A percentile compares a stretch with the other conserved stretches of the same genome.
Conservation (phyloP, 1,284 basidiomycete genomes). For the Tranzscheliella williamsii region DNA sequence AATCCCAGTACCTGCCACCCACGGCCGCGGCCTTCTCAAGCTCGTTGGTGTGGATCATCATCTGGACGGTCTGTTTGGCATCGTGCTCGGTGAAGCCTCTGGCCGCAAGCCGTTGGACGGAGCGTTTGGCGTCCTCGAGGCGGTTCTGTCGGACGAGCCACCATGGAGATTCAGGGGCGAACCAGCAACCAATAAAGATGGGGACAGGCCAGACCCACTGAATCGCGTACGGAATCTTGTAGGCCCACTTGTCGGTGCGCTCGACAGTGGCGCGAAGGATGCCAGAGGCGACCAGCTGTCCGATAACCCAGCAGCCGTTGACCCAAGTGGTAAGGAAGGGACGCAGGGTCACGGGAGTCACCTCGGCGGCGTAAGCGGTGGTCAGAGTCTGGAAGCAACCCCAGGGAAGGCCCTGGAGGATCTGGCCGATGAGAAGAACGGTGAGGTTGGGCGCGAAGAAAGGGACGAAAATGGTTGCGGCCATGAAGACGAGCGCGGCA, state of each 20-base stretch:
- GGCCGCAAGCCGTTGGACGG: slow-evolving; percentile 2
- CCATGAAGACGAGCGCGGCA: slow-evolving; percentile 1
- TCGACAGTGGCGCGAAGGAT: slow-evolving; percentile 60
- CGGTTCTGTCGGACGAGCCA: slow-evolving; percentile 64
- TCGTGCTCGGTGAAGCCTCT: slow-evolving; percentile 49
- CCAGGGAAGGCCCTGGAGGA: slow-evolving; percentile 2
- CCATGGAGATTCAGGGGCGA: slow-evolving; percentile 62
- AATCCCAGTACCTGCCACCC: slow-evolving; percentile 62
- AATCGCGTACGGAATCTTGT: slow-evolving; percentile 61
- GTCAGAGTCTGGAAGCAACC: slow-evolving; percentile 60
- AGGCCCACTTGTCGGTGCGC: slow-evolving; percentile 56
- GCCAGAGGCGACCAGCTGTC: slow-evolving; percentile 61
- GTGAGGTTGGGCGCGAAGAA: slow-evolving; percentile 1
- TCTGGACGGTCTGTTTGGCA: slow-evolving; percentile 62
- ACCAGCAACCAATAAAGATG: slow-evolving; percentile 49
- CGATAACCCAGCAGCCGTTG: slow-evolving; percentile 64
- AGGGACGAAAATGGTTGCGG: background rate
- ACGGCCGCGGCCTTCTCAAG: slow-evolving; percentile 58
- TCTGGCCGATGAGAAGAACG: background rate
- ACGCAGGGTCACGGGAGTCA: slow-evolving; percentile 64
- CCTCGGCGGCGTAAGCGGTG: slow-evolving; percentile 64
- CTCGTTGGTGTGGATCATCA: slow-evolving; percentile 62
- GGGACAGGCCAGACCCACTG: slow-evolving; percentile 62
- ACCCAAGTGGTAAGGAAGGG: slow-evolving; percentile 64
- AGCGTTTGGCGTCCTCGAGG: slow-evolving; percentile 62